Evolutionary conservation across 1,284 basidiomycete genomes (phyloP).

Genomic region (Pseudozyma sp.): DNA sequence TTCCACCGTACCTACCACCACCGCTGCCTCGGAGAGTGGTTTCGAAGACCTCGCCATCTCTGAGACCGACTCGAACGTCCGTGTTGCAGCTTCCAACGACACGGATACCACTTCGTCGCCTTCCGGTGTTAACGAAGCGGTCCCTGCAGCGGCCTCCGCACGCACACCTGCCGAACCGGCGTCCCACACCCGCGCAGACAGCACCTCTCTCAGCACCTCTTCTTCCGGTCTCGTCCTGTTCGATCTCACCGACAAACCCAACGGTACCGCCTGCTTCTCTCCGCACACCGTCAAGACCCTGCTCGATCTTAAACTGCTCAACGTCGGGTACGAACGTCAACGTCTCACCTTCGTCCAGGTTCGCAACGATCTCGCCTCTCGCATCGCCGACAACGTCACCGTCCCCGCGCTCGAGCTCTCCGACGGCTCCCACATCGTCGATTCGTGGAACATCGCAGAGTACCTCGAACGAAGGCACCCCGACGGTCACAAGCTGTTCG

Average conservation of each 20-base stretch:
- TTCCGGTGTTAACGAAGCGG: constrained; percentile 14
- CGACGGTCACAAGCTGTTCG: constrained; percentile 41
- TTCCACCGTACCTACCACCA: constrained; percentile 38
- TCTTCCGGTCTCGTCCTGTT: constrained; percentile 53
- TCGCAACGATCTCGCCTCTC: constrained; percentile 47
- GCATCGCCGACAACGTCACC: constrained; percentile 53
- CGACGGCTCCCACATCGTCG: constrained; percentile 55
- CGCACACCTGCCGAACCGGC: constrained; percentile 19
- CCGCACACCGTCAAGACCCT: constrained; percentile 59
- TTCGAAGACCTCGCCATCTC: constrained; percentile 37
- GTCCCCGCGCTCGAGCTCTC: constrained; percentile 54
- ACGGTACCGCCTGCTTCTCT: constrained; percentile 34
- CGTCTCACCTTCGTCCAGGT: constrained; percentile 57
- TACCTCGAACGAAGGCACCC: constrained; percentile 49
- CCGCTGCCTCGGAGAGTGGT: constrained; percentile 33
- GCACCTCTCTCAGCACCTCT: constrained; percentile 26
- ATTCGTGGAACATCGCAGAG: constrained; percentile 58
- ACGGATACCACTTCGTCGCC: no score
- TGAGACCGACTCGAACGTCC: constrained; percentile 43
- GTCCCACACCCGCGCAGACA: constrained; percentile 17
- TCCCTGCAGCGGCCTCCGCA: constrained; percentile 23
- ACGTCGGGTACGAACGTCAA: constrained; percentile 57
- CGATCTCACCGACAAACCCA: constrained; percentile 51
- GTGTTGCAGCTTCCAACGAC: constrained; percentile 10
- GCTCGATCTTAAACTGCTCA: constrained; percentile 56